phyloP scores from a whole-genome alignment of 805 yeast genomes.

The Yarrowia porcina region DNA sequence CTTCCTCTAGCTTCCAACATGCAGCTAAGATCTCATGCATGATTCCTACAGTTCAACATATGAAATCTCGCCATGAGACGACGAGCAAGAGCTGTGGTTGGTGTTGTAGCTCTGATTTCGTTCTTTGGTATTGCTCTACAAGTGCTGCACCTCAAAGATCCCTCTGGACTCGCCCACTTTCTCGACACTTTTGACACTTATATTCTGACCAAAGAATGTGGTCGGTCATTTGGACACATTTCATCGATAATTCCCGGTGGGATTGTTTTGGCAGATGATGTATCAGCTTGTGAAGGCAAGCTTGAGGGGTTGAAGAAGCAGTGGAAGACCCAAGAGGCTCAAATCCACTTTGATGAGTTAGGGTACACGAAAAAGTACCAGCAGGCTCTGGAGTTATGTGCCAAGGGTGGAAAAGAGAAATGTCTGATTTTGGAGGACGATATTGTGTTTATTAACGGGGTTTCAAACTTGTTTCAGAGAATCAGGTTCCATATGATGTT shows the following conservation, averaged over 20 bases:
- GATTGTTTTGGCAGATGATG: background rate
- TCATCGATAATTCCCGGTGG: background rate
- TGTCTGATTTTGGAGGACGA: slow-evolving; percentile 7
- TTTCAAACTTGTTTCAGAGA: background rate
- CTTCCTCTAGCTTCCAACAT: too few species aligned
- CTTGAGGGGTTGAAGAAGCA: too few species aligned
- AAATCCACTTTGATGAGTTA: slow-evolving; percentile 1
- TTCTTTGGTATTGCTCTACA: background rate
- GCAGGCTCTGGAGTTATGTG: background rate
- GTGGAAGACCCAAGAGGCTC: background rate
- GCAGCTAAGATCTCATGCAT: too few species aligned
- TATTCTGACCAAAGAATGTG: slow-evolving; percentile 2
- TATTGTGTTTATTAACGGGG: background rate
- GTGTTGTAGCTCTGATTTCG: background rate
- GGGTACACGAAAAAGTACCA: background rate
- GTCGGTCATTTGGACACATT: background rate
- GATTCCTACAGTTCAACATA: too few species aligned
- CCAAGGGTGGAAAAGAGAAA: background rate
- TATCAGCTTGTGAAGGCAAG: background rate
- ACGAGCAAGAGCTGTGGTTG: background rate
- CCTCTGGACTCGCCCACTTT: background rate
- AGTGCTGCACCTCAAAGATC: background rate
- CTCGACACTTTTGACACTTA: background rate
- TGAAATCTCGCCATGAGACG: background rate
- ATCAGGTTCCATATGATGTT: background rate